Conservation (phyloP, 2,329 filamentous ascomycete genomes). For the Didymella keratinophila region DNA sequence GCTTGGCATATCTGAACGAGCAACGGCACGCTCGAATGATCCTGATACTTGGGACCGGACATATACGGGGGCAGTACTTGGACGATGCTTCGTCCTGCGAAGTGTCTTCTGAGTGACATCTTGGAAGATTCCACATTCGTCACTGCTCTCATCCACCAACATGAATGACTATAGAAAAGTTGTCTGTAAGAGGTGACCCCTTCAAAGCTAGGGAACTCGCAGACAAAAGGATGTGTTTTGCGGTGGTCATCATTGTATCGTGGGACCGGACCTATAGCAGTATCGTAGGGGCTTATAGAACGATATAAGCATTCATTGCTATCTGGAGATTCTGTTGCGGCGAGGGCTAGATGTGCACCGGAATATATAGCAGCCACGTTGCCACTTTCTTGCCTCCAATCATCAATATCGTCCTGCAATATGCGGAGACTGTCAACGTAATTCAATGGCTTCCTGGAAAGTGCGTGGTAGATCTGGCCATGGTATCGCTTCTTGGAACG, state of each 20-base stretch:
- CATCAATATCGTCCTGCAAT: slow-evolving; percentile 1
- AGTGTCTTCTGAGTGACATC: not conserved
- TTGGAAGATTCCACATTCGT: not conserved
- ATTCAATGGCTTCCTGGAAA: not conserved
- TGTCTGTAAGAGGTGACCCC: not conserved
- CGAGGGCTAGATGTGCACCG: not conserved
- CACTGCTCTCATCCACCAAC: not conserved
- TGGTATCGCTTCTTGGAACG: not conserved
- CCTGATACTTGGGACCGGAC: not conserved
- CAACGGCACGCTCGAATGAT: not conserved
- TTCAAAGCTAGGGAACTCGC: no score
- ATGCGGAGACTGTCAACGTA: slow-evolving; percentile 12
- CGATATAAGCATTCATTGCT: no score
- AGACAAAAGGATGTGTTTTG: no score
- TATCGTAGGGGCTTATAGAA: no score
- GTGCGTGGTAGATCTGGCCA: not conserved
- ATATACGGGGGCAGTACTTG: not conserved
- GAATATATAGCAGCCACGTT: slow-evolving; percentile 9
- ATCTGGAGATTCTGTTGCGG: not conserved
- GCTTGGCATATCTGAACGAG: not conserved
- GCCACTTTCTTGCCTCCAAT: slow-evolving; percentile 1
- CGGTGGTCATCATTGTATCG: no score
- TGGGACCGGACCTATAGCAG: no score
- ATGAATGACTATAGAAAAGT: slow-evolving; percentile 3
- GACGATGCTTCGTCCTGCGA: not conserved